Base-by-base conservation (phyloP, 106 monocot genomes). In the Dendrobium chrysotoxum region DNA sequence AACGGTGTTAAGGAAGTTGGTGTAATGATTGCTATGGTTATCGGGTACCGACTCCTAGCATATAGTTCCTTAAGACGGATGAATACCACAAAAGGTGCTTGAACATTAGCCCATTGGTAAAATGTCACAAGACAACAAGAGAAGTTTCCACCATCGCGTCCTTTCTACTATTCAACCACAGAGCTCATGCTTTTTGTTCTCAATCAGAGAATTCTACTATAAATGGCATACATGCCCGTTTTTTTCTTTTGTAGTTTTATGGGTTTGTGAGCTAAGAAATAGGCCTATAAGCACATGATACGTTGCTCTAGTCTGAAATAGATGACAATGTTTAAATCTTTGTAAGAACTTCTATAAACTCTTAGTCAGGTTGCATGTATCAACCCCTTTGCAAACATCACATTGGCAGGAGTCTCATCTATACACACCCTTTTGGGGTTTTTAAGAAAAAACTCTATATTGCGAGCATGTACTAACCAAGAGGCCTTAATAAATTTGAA, bases 1-100 rank as follows among this genome's bases (percentile, higher is more conserved):
- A 83, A 83, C 82, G 89, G 91, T 80, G 66, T 82, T 16, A 89
- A 55, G 39, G 90, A 92, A 79, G 87, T 92, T 45, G 68, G 26
- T 23, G 82, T 89, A 18, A 86, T 95, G 86, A 57, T 92, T 15
- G 82, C 86, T 23, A 95, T 95, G 95, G 86, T 89, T 55, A 86
- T 89, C 75, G 92, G 87, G 16, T 95, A 92, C 65, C 81, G 95
- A 12, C 76, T 91, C 26, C 74, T 92, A 72, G 92, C 95, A 78
- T 95, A 95, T 46, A 61, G 89, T 78, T 90, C 86, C 72, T 82
- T 95, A 40, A 87, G 95, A 42, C 79, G 84, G 74, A 86, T 79
- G 77, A 89, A 87, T 46, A 53, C 80, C 21, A 54, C 39, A 57
- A 78, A 42, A 0, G 39, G 79, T 21, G 42, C 83, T 85, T 85